Conservation (phyloP, 169 alveolate genomes). For the Babesia gibsoni region DNA sequence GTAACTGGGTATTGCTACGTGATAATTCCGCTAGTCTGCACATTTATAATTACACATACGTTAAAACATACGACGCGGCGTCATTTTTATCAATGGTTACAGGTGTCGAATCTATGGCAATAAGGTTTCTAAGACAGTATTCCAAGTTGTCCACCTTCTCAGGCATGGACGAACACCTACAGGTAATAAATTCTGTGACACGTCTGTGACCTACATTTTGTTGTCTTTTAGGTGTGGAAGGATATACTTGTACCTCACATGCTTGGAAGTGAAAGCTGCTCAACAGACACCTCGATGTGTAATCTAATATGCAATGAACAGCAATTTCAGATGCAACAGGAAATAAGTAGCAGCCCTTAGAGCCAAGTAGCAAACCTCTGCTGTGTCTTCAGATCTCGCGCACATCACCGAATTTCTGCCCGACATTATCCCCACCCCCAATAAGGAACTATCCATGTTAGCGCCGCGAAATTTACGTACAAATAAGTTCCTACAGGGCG, state of each 20-base stretch:
- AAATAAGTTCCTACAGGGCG: constrained; percentile 23
- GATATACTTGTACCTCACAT: no score
- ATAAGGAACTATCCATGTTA: neutral
- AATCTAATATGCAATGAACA: no score
- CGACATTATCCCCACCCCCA: constrained; percentile 53
- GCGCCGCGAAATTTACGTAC: neutral
- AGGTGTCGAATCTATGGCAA: constrained; percentile 65
- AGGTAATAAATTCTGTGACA: neutral
- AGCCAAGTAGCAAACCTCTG: no score
- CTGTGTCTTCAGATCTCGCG: no score
- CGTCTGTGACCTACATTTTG: neutral
- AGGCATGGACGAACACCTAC: constrained; percentile 5
- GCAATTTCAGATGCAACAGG: no score
- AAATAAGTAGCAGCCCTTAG: no score
- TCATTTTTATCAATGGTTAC: neutral
- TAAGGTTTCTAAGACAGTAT: constrained; percentile 55
- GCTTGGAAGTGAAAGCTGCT: no score
- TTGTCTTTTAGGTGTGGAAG: neutral
- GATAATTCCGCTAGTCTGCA: constrained; percentile 19
- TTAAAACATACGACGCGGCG: constrained; percentile 27
- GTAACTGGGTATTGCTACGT: constrained; percentile 49
- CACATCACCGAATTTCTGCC: constrained; percentile 9
- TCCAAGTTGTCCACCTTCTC: constrained; percentile 61
- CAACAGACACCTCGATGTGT: no score
- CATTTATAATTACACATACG: neutral